Evolutionary conservation across 345 rosid species (phyloP), one percentile per base, ranked within the genome.

Genomic region (Rhodamnia rubescens): DNA sequence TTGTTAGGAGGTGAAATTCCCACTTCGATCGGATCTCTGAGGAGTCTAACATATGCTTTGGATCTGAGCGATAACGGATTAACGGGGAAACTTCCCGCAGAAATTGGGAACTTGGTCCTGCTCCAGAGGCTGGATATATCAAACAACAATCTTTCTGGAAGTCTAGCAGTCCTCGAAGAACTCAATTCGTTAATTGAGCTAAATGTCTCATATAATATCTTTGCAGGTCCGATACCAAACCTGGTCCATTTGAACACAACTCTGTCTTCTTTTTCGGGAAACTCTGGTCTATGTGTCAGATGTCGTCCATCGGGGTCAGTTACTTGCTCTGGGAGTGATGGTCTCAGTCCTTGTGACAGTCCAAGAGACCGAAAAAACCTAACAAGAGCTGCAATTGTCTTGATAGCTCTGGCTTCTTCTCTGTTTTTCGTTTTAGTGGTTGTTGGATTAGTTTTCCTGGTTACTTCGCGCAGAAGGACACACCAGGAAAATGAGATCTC

Each of bases 1-100:
- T 82, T 56, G 36, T 90, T 96, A 12, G 93, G 93, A 54, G 98
- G 99, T 18, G 90, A 89, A 88, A 93, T 96, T 86, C 96, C 98
- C 27, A 75, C 92, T 8, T 92, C 87, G 0, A 89, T 96, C 24
- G 95, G 98, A 61, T 89, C 87, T 2, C 78, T 93, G 87, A 78
- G 51, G 88, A 83, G 81, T 47, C 91, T 96, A 85, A 90, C 54
- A 11, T 95, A 93, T 85, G 89, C 58, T 32, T 86, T 96, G 89
- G 93, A 95, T 87, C 91, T 96, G 55, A 95, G 98, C 83, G 88
- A 87, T 44, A 94, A 92, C 82, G 87, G 93, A 49, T 87, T 96
- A 50, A 91, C 80, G 1, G 98, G 98, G 87, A 83, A 87, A 81
- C 90, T 96, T 88, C 98, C 99, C 55, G 40, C 49, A 8, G 88